Percentiles rank a stretch among this genome's conserved stretches.
phyloP scores from a whole-genome alignment of 371 early-diverging fungal species.

The Mucor indicus region DNA sequence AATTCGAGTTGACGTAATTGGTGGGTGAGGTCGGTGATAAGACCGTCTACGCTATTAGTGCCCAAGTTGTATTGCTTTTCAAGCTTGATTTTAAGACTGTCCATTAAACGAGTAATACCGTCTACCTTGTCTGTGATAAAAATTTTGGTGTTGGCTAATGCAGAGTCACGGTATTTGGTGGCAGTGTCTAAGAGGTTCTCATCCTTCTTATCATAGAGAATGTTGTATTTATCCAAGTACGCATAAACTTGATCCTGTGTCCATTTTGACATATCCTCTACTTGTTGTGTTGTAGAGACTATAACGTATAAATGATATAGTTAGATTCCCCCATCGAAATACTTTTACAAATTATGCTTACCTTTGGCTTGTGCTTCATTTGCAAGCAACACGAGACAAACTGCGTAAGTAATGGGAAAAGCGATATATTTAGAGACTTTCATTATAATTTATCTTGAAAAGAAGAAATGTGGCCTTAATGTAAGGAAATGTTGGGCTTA shows the following conservation, averaged over 20 bases:
- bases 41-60: conserved; percentile 17
- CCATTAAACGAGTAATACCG: conserved; percentile 27
- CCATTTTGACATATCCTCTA: conserved; percentile 25
- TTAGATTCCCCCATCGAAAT: too few relatives aligned
- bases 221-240: conserved; percentile 30
- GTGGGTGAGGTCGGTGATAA: conserved; percentile 28
- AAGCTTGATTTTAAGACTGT: conserved; percentile 31
- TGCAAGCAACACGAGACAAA: conserved; percentile 8
- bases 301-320: too few relatives aligned
- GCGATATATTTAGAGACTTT: conserved; percentile 9
- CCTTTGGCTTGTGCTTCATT: conserved; percentile 18
- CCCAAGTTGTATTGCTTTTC: conserved; percentile 26
- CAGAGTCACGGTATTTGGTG: conserved; percentile 35
- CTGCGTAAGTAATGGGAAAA: conserved; percentile 13
- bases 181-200: conserved; percentile 23
- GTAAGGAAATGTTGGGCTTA: background rate
- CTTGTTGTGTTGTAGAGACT: background rate
- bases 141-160: conserved; percentile 22
- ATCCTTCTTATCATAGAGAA: conserved; percentile 33
- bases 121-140: conserved; percentile 23
- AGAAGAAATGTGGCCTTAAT: too few relatives aligned
- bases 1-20: conserved; percentile 32
- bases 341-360: too few relatives aligned
- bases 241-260: conserved; percentile 22
- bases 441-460: conserved; percentile 4